These are phyloP conservation scores for Digitaria exilis DNA, from an alignment of 202 grass and related monocot genomes.

Conservation along the genomic window DNA sequence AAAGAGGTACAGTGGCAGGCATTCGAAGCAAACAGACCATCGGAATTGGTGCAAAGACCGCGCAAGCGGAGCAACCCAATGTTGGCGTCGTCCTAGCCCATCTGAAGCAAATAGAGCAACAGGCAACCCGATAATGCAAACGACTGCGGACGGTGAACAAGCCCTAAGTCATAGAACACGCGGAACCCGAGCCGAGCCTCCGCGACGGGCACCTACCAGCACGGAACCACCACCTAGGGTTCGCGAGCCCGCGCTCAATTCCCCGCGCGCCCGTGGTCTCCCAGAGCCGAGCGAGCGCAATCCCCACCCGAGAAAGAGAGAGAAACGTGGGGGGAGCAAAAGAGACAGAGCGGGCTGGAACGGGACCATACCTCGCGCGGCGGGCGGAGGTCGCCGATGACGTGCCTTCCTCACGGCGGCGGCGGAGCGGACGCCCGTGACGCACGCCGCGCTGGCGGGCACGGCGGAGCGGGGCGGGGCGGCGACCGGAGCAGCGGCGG, in stretches of 20 bases:
- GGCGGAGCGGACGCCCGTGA: background rate
- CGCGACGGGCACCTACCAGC: background rate
- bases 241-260: background rate
- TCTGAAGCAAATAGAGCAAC: background rate
- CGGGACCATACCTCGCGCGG: slow-evolving; percentile 34
- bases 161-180: background rate
- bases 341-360: background rate
- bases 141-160: background rate
- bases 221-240: slow-evolving; percentile 10
- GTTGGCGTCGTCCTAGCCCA: background rate
- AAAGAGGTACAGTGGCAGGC: background rate
- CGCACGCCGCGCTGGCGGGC: slow-evolving; percentile 1
- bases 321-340: no score
- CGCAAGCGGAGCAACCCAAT: background rate
- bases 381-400: background rate
- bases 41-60: slow-evolving; percentile 15
- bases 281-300: background rate
- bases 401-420: background rate
- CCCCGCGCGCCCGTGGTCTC: background rate
- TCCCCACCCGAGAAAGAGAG: background rate
- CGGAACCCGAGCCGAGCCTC: background rate
- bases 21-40: no score
- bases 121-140: slow-evolving; percentile 13
- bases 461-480: background rate
- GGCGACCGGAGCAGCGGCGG: background rate